Percentiles rank a stretch among this genome's conserved stretches.
phyloP scores from a whole-genome alignment of 2,329 filamentous ascomycete genomes.

The Fusarium pininemorale region DNA sequence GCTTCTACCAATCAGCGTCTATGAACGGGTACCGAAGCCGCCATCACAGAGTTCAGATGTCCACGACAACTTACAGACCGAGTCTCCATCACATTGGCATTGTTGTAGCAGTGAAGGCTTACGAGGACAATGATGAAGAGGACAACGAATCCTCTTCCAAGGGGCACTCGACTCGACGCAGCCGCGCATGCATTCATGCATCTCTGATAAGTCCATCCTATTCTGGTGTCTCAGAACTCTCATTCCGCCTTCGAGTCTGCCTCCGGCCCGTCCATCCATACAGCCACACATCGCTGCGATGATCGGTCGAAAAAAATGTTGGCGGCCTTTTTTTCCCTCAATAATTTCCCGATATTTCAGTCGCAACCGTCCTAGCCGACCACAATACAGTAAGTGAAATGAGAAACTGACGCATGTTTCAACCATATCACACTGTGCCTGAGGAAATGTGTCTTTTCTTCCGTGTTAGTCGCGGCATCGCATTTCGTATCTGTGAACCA shows the following conservation, averaged over 20 bases:
- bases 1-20: slow-evolving; percentile 15
- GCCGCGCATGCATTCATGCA: slow-evolving; percentile 17
- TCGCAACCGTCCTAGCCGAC: slow-evolving; percentile 15
- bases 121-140: slow-evolving; percentile 31
- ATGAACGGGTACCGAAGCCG: slow-evolving; percentile 30
- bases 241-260: slow-evolving; percentile 35
- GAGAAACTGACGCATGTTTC: not conserved
- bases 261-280: slow-evolving; percentile 23
- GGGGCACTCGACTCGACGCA: not conserved
- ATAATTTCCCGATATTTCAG: slow-evolving; percentile 15
- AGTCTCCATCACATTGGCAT: slow-evolving; percentile 21
- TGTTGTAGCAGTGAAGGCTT: slow-evolving; percentile 18
- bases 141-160: slow-evolving; percentile 20
- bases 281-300: slow-evolving; percentile 5
- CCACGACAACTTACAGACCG: slow-evolving; percentile 20
- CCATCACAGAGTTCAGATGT: slow-evolving; percentile 30
- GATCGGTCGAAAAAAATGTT: slow-evolving; percentile 22
- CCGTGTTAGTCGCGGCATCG: slow-evolving; percentile 21
- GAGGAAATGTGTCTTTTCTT: slow-evolving; percentile 20
- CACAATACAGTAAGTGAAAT: slow-evolving; percentile 21
- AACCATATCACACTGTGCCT: slow-evolving; percentile 28
- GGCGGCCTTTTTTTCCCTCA: slow-evolving; percentile 9
- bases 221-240: slow-evolving; percentile 3
- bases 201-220: not conserved
- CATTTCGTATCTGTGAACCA: slow-evolving; percentile 16